These are phyloP conservation scores for Saccharum spontaneum DNA, from an alignment of 176 grass and related monocot genomes.

Conservation along the genomic window DNA sequence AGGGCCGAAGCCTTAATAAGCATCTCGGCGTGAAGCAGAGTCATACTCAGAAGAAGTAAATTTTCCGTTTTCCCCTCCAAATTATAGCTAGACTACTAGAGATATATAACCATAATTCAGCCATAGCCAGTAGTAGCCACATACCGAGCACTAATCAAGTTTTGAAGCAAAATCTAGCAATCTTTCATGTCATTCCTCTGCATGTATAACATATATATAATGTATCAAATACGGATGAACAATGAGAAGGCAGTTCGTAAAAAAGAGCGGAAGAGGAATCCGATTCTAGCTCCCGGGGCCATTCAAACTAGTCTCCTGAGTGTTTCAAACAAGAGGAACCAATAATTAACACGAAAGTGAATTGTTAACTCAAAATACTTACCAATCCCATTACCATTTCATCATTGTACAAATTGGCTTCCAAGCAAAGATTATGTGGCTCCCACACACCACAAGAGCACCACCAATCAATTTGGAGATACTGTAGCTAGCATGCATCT, in stretches of 20 bases:
- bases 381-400: background rate
- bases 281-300: background rate
- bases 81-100: too few species aligned
- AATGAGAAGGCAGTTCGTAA: background rate
- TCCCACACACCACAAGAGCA: background rate
- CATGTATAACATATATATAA: too few species aligned
- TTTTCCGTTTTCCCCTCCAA: background rate
- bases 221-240: background rate
- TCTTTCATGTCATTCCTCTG: too few species aligned
- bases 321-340: too few species aligned
- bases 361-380: background rate
- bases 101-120: too few species aligned
- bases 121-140: too few species aligned
- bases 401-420: background rate
- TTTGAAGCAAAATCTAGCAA: too few species aligned
- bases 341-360: too few species aligned
- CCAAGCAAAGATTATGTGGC: background rate
- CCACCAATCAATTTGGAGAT: background rate
- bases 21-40: background rate
- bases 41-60: background rate
- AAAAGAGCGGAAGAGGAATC: background rate
- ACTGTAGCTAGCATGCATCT: too few species aligned
- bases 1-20: too few species aligned
- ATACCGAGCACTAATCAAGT: too few species aligned
- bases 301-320: background rate